These are phyloP conservation scores for Arabis hirsuta DNA, from an alignment of 345 rosid species.

Conservation along the genomic window DNA sequence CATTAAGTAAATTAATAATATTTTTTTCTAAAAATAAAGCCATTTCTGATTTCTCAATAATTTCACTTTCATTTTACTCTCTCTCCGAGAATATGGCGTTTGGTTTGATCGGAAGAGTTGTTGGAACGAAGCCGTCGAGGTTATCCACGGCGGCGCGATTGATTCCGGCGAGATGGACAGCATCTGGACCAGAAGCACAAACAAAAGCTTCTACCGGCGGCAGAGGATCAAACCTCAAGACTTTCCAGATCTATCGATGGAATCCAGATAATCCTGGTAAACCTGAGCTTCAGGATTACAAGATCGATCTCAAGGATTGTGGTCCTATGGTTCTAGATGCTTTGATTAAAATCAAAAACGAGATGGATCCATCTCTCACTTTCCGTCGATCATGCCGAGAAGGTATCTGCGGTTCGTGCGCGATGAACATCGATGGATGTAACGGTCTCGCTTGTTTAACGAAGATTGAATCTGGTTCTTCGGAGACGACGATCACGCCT, in stretches of 20 bases:
- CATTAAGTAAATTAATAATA: background rate
- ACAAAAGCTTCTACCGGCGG: constrained; percentile 55
- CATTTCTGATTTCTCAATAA: no score
- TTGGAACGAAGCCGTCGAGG: constrained; percentile 36
- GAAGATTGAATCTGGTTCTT: constrained; percentile 57
- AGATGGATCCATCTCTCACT: constrained; percentile 88
- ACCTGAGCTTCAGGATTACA: constrained; percentile 68
- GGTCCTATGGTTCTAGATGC: constrained; percentile 99
- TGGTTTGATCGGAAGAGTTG: constrained; percentile 54
- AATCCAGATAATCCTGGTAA: constrained; percentile 78
- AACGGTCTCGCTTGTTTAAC: constrained; percentile 94
- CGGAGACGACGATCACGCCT: constrained; percentile 63
- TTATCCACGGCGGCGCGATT: constrained; percentile 42
- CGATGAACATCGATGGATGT: constrained; percentile 97
- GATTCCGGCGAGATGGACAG: constrained; percentile 50
- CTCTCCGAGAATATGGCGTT: constrained; percentile 49
- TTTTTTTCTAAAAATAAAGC: no score
- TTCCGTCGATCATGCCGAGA: constrained; percentile 97
- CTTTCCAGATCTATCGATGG: constrained; percentile 95
- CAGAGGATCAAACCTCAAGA: constrained; percentile 48
- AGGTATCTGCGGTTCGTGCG: constrained; percentile 96
- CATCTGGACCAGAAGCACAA: constrained; percentile 61
- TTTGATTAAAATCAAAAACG: constrained; percentile 94
- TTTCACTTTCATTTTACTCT: no score
- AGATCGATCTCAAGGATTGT: constrained; percentile 83